Evolutionary conservation across 108 stramenopile genomes (phyloP).

Genomic region (Chaetoceros muelleri): DNA sequence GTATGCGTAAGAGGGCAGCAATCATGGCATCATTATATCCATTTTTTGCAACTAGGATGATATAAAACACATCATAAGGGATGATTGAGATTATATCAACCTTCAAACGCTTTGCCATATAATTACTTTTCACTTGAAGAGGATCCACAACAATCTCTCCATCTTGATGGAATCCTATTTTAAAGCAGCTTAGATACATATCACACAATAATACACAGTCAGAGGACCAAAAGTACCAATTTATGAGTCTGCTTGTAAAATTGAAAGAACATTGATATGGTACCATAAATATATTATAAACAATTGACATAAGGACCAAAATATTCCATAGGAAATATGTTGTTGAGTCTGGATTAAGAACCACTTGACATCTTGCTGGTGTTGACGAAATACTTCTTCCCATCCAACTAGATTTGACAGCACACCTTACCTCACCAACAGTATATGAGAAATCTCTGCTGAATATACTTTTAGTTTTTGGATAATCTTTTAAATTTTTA

Average conservation of each 20-base stretch:
- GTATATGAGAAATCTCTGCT: neutral
- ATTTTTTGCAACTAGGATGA: slow-evolving; percentile 2
- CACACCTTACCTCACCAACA: neutral
- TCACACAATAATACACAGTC: slow-evolving; percentile 27
- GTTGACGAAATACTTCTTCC: too few relatives aligned
- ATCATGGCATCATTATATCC: neutral
- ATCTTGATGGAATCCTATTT: slow-evolving; percentile 21
- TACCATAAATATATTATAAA: slow-evolving; percentile 29
- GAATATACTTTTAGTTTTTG: slow-evolving; percentile 14
- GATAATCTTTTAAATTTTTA: slow-evolving; percentile 12
- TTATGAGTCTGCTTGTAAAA: neutral
- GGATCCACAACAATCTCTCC: slow-evolving; percentile 30
- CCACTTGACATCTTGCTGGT: too few relatives aligned
- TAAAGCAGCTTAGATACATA: slow-evolving; percentile 17
- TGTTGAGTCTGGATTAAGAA: slow-evolving; percentile 16
- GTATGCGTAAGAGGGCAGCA: slow-evolving; percentile 21
- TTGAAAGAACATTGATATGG: slow-evolving; percentile 32
- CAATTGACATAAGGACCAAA: slow-evolving; percentile 15
- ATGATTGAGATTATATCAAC: slow-evolving; percentile 20
- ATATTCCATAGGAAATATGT: slow-evolving; percentile 21
- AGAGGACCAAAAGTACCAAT: slow-evolving; percentile 21
- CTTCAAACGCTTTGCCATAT: slow-evolving; percentile 15
- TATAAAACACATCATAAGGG: slow-evolving; percentile 20
- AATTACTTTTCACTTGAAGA: slow-evolving; percentile 15
- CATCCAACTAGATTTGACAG: too few relatives aligned